Evolutionary conservation across 1,284 basidiomycete genomes (phyloP).

Genomic region (Mycocalia duriaeana): DNA sequence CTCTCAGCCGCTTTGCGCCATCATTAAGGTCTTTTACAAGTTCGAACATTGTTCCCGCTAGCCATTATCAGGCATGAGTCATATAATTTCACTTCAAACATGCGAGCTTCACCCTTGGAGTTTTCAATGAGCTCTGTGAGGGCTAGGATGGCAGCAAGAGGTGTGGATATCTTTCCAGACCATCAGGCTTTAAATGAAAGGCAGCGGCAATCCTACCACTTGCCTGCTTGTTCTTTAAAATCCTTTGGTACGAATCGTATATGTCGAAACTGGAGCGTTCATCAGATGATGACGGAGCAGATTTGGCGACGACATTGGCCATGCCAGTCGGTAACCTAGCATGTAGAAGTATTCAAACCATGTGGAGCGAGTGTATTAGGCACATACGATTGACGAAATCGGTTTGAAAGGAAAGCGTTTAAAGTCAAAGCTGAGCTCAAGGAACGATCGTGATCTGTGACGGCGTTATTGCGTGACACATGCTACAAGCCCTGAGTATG

Average conservation of each 20-base stretch:
- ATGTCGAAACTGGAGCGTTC: no score
- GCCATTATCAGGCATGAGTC: constrained; percentile 5
- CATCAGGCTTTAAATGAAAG: no score
- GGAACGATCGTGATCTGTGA: no score
- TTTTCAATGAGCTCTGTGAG: constrained; percentile 73
- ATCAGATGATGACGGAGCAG: background rate
- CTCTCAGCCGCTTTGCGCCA: constrained; percentile 64
- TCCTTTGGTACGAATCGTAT: background rate
- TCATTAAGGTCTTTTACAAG: constrained; percentile 79
- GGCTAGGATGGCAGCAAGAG: constrained; percentile 82
- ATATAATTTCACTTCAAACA: background rate
- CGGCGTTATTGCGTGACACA: no score
- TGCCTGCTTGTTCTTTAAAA: background rate
- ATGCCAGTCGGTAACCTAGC: no score
- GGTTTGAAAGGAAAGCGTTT: no score
- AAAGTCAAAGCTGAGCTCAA: no score
- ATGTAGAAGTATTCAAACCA: no score
- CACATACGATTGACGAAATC: no score
- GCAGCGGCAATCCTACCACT: background rate
- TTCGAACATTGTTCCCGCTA: constrained; percentile 87
- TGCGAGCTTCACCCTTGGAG: constrained; percentile 65
- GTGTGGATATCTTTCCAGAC: constrained; percentile 65
- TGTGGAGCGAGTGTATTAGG: no score
- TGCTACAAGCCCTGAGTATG: no score
- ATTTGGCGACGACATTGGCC: no score